Percentiles rank a stretch among this genome's conserved stretches.
phyloP scores from a whole-genome alignment of 2,329 filamentous ascomycete species.

The Lachnellula suecica region DNA sequence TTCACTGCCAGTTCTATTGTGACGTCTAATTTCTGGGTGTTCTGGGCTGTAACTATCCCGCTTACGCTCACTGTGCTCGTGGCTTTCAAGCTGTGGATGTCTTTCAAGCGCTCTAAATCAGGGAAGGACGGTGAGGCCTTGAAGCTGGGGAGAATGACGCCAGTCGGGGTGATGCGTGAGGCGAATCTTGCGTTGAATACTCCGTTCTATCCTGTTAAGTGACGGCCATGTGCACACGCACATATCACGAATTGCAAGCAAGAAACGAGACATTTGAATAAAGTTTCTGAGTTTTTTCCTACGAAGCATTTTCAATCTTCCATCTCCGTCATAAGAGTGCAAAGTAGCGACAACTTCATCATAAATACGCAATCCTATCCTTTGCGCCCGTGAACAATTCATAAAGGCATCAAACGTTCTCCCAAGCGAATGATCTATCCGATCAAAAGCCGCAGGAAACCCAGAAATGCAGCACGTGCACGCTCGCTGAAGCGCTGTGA shows the following conservation, averaged over 20 bases:
- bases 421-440: too few species aligned
- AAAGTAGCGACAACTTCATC: too few species aligned
- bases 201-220: slow-evolving; percentile 10
- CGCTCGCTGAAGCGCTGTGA: not conserved
- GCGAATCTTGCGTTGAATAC: not conserved
- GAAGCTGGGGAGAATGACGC: not conserved
- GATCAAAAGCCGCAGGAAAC: too few species aligned
- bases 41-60: slow-evolving; percentile 5
- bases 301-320: not conserved
- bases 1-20: not conserved
- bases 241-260: too few species aligned
- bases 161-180: not conserved
- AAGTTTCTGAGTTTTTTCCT: not conserved
- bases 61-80: not conserved
- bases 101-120: not conserved
- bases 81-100: slow-evolving; percentile 5
- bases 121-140: not conserved
- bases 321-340: not conserved
- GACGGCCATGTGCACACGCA: too few species aligned
- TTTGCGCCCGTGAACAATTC: too few species aligned
- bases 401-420: too few species aligned
- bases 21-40: slow-evolving; percentile 6
- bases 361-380: too few species aligned
- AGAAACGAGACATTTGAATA: not conserved
- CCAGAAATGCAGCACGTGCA: too few species aligned